Base-by-base conservation (phyloP, 2,329 filamentous ascomycete genomes). In the Xylariaceae sp. region DNA sequence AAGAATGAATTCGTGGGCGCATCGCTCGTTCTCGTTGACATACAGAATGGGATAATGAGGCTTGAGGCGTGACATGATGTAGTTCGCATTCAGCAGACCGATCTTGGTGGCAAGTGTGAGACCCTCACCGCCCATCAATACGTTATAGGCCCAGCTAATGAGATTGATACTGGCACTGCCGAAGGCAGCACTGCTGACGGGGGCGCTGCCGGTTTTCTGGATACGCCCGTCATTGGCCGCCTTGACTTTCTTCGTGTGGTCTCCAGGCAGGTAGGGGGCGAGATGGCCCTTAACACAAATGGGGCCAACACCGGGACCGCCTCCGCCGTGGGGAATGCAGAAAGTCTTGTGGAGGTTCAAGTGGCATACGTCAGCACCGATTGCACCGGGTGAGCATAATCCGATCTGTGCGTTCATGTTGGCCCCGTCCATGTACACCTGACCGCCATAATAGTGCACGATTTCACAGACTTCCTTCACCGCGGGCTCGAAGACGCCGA, bases 381-480 rank as follows among this genome's bases (percentile, higher is more conserved):
- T 95, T 68, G 95, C 90, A 36, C 92, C 92, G 1, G 92, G 92
- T 1, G 90, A 95, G 75, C 90, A 96, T 11, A 97, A 80, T 11
- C 92, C 92, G 56, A 97, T 96, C 71, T 97, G 92, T 15, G 92
- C 92, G 66, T 96, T 97, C 90, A 96, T 94, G 75, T 97, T 97
- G 58, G 92, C 92, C 42, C 92, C 92, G 66, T 97, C 92, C 92
- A 97, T 96, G 76, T 96, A 97, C 14, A 97, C 92, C 66, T 95
- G 89, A 10, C 92, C 92, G 45, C 92, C 92, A 65, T 95, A 76
- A 56, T 87, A 71, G 72, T 97, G 92, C 15, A 97, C 90, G 30
- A 95, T 75, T 48, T 90, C 75, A 70, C 90, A 96, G 14, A 86
- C 90, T 65, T 87, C 82, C 74, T 90, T 94, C 67, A 96, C 82